These are phyloP conservation scores for Flaveria brownii DNA, from an alignment of 129 eudicot genomes.

Conservation along the genomic window DNA sequence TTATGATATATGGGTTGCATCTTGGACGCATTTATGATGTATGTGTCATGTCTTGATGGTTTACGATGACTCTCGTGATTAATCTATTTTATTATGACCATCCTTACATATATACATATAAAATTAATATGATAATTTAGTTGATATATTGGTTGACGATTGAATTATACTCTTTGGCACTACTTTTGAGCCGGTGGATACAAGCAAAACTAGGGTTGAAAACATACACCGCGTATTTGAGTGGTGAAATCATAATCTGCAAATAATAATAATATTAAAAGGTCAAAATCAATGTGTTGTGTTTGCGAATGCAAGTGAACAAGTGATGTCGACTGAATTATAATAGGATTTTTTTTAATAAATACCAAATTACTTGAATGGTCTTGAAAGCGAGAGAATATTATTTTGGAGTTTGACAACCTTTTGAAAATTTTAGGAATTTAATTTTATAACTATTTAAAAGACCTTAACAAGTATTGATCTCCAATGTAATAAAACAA, in stretches of 20 bases:
- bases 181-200: neutral
- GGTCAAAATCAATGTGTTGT: slow-evolving; percentile 16
- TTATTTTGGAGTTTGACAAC: neutral
- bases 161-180: neutral
- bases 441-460: no score
- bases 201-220: slow-evolving; percentile 16
- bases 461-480: no score
- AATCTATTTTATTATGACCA: no score
- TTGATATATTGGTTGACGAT: neutral
- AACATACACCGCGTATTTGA: neutral
- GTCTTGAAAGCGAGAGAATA: neutral
- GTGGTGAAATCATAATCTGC: neutral
- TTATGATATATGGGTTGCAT: no score
- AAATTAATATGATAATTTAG: neutral
- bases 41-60: no score
- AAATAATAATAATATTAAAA: neutral
- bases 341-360: neutral
- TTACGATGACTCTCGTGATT: no score
- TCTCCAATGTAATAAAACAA: no score
- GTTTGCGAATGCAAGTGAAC: slow-evolving; percentile 13
- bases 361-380: neutral
- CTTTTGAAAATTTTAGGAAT: no score
- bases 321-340: neutral
- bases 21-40: no score
- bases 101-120: no score